phyloP scores from a whole-genome alignment of 768 basidiomycete genomes.

The Cystobasidium ongulense region DNA sequence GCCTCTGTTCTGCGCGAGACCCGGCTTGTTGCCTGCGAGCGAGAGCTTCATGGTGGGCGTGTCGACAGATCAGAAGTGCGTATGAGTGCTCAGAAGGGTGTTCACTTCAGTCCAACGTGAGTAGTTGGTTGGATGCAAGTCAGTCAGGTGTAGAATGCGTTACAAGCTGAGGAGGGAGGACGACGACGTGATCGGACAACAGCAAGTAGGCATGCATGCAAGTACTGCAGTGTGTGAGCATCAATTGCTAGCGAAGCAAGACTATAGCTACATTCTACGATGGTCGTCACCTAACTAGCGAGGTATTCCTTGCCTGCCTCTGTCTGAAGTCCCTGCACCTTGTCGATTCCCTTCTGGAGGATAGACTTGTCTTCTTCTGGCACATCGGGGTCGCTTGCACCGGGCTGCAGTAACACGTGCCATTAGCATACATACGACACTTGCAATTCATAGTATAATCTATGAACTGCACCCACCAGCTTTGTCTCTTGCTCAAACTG shows the following conservation, averaged over 20 bases:
- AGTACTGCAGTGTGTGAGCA: too few species aligned
- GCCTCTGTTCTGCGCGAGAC: neutral
- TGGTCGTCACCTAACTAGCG: neutral
- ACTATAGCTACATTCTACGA: neutral
- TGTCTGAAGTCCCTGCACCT: neutral
- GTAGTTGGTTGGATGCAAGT: neutral
- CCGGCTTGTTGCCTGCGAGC: neutral
- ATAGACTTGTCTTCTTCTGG: constrained; percentile 11
- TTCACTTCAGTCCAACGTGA: neutral
- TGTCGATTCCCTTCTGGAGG: constrained; percentile 5
- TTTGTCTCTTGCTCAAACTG: constrained; percentile 22
- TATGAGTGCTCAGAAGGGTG: neutral
- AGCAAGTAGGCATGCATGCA: too few species aligned
- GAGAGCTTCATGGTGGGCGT: constrained; percentile 17
- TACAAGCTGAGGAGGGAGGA: too few species aligned
- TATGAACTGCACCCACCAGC: neutral
- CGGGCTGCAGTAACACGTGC: neutral
- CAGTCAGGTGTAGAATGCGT: neutral
- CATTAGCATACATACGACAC: too few species aligned
- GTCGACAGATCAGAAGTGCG: neutral
- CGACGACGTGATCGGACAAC: neutral
- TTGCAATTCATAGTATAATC: neutral
- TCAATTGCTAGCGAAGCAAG: neutral
- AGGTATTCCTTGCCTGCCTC: constrained; percentile 25
- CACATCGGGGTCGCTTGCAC: neutral